Base-by-base conservation (phyloP, 176 grass and related monocot species). In the Oryza nivara region DNA sequence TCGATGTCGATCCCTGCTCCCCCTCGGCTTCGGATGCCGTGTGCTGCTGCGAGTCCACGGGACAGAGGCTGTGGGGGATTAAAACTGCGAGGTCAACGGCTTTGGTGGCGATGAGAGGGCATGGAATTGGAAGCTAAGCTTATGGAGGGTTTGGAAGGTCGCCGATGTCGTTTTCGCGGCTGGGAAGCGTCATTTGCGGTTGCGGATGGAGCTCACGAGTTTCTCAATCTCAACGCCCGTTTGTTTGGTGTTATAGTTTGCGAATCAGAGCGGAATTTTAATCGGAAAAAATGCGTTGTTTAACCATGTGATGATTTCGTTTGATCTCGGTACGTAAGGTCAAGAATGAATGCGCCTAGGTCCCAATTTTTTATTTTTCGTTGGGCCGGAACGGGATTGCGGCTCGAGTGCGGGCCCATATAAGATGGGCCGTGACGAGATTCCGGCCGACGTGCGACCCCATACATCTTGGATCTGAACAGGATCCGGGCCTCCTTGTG, bases 61-160 rank as follows among this genome's bases (percentile, higher is more conserved):
- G 46, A 11, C 9, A 45, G 6, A 69, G 23, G 70, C 17, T 40
- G 35, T n/a, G 88, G 56, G 67, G 68, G 38, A 6, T 68, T 67
- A 74, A 61, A 78, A 25, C 35, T 6, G 26, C 32, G 9, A 76
- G 65, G 92, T 94, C 92, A 92, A 94, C 89, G 63, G 49, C 17
- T 84, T 26, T 25, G 41, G 6, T 78, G 38, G 20, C 25, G 60
- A 20, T 58, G 36, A 90, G 83, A 79, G 48, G 73, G 13, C 74
- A 10, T 12, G 26, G 28, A 48, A 48, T 7, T 12, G 26, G 28
- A 48, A 48, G 30, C 17, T 75, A 6, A 84, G 75, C 80, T 70
- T 84, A 75, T 80, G 69, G 70, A 75, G 30, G 47, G 51, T 40
- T 32, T 14, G 68, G 69, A 84, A 61, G 80, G 84, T 4, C 75